Evolutionary conservation across 73 alveolate genomes (phyloP).

Genomic region (Stentor coeruleus): DNA sequence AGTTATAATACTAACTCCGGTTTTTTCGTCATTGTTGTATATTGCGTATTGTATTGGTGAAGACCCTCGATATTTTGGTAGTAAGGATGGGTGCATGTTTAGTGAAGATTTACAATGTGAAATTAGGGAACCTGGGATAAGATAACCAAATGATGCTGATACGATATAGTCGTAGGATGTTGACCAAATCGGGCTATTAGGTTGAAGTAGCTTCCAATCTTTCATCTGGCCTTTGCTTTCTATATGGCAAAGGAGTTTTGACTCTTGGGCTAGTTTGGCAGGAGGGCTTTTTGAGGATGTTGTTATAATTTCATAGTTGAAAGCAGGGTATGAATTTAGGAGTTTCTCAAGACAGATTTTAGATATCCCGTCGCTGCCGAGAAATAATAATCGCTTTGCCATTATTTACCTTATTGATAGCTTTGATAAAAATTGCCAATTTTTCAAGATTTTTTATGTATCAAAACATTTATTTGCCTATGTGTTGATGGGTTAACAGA

Average conservation of each 20-base stretch:
- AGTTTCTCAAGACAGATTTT: neutral
- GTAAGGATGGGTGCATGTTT: constrained; percentile 73
- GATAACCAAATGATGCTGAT: constrained; percentile 59
- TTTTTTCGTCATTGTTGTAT: constrained; percentile 50
- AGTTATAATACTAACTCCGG: constrained; percentile 74
- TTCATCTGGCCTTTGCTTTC: neutral
- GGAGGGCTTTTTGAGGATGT: neutral
- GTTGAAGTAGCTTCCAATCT: neutral
- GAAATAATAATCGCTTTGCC: neutral
- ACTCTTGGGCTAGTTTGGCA: neutral
- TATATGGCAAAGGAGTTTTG: neutral
- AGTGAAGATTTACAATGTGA: constrained; percentile 33
- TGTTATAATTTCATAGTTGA: neutral
- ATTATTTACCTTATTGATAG: too few species aligned
- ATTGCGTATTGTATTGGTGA: constrained; percentile 77
- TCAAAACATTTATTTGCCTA: too few species aligned
- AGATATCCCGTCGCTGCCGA: constrained; percentile 15
- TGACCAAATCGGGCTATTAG: neutral
- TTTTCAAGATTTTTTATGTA: too few species aligned
- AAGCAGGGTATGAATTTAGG: neutral
- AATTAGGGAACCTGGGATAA: constrained; percentile 45
- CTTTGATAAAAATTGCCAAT: too few species aligned
- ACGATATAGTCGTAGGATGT: constrained; percentile 28
- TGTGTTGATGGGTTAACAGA: too few species aligned
- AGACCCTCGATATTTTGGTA: constrained; percentile 83